These are phyloP conservation scores for Suillus decipiens DNA, from an alignment of 768 basidiomycete species.

Conservation along the genomic window DNA sequence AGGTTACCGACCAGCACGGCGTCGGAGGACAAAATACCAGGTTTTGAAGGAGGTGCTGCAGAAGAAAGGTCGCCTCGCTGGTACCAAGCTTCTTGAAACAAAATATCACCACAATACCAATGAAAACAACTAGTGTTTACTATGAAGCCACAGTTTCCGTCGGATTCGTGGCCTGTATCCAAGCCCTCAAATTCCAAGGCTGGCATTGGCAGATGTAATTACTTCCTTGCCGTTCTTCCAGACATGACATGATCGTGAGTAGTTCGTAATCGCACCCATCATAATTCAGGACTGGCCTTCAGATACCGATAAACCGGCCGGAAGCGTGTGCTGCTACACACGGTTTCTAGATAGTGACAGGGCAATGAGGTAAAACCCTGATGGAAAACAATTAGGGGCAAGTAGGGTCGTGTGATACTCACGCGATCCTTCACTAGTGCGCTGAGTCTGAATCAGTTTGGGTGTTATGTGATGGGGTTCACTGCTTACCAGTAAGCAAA, in stretches of 20 bases:
- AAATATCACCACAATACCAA: background rate
- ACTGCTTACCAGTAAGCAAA: background rate
- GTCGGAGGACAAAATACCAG: background rate
- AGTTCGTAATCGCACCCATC: background rate
- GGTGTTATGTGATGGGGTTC: background rate
- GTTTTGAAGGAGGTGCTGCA: background rate
- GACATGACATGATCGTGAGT: background rate
- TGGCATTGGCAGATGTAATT: background rate
- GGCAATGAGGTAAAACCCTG: background rate
- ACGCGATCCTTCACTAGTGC: background rate
- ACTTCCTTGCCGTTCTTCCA: background rate
- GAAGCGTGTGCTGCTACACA: background rate
- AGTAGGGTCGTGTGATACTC: background rate
- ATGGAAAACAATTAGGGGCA: background rate
- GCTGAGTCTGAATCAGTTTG: background rate
- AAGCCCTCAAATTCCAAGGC: background rate
- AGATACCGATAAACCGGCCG: background rate
- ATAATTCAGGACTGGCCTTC: background rate
- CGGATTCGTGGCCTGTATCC: background rate
- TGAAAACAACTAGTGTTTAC: background rate
- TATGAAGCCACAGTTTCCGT: background rate
- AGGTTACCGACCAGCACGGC: too few species aligned
- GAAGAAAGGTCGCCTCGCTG: background rate
- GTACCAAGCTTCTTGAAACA: background rate
- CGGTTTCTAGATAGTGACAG: background rate